Base-by-base conservation (phyloP, 2,329 filamentous ascomycete species). In the Colletotrichum coccodes region DNA sequence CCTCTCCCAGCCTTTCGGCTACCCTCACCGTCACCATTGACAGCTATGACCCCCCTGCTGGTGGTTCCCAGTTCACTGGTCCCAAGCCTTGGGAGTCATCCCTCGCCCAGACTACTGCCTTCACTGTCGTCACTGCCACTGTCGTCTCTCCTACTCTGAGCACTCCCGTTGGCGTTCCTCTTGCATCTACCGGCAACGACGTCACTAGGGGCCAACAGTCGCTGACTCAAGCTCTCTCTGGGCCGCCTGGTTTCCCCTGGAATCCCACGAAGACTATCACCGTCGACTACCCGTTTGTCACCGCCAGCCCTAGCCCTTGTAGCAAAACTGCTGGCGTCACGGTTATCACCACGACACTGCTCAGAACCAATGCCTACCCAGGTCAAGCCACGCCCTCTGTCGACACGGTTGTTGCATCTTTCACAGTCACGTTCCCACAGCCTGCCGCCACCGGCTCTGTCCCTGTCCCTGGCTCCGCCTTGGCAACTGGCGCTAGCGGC, bases 91-190 rank as follows among this genome's bases (percentile, higher is more conserved):
- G 70, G 70, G 68, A 71, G 40, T 68, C 70, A 38, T 47, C 59
- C 23, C 16, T 49, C 30, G 16, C 38, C 36, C 34, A 58, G 23
- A 40, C 59, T 40, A 59, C 68, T 50, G 49, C 65, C 23, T 49
- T 28, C 49, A 64, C 64, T 30, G 28, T 70, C 18, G 70, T 75
- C 50, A 71, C 74, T 60, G 72, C 74, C 47, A 69, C 68, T 52
- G 63, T 70, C 60, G 57, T 68, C 59, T 60, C 68, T 34, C 44
- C 44, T 8, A 30, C 32, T 9, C 47, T 50, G 28, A 50, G 30
- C 21, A 49, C 56, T 5, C 23, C 58, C 9, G 53, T 30, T 12
- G 60, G 66, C 18, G 7, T 34, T 50, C 23, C 62, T 49, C 30
- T 44, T 38, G 32, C 30, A 36, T 16, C 53, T 16, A 4, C 42